A percentile compares a stretch with the other conserved stretches of the same genome.
Conservation (phyloP, 441 rosid genomes). For the Populus hybrid region DNA sequence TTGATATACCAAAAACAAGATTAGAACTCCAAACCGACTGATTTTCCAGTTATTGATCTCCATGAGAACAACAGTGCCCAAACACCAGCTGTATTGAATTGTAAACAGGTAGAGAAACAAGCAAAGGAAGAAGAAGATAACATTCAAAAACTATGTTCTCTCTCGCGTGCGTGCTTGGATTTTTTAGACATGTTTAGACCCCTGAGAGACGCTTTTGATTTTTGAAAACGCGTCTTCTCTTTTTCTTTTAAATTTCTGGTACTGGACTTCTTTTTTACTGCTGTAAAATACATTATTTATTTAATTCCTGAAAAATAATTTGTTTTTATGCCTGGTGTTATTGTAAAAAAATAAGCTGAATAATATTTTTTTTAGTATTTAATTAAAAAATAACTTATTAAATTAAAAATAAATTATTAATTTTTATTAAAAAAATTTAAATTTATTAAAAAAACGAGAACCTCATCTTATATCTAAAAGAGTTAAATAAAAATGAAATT, state of each 20-base stretch:
- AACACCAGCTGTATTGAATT: neutral
- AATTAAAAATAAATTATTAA: no score
- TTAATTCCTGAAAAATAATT: no score
- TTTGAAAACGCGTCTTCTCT: slow-evolving; percentile 36
- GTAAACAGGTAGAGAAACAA: neutral
- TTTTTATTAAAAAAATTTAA: no score
- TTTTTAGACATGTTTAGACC: neutral
- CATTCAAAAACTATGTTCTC: slow-evolving; percentile 22
- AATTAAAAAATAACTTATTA: no score
- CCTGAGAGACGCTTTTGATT: neutral
- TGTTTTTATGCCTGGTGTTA: no score
- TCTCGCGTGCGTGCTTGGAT: neutral
- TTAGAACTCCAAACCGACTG: slow-evolving; percentile 28
- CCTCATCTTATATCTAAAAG: no score
- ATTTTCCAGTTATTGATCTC: slow-evolving; percentile 32
- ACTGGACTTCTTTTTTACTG: neutral
- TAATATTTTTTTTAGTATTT: no score
- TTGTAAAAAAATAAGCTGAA: no score
- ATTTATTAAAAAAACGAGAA: no score
- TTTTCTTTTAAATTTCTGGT: neutral
- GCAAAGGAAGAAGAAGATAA: neutral
- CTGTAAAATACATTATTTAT: neutral
- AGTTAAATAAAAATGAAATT: no score
- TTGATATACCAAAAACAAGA: slow-evolving; percentile 32
- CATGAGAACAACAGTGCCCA: slow-evolving; percentile 11